Base-by-base conservation (phyloP, 2,329 filamentous ascomycete species). In the Intubia oerlemansii region DNA sequence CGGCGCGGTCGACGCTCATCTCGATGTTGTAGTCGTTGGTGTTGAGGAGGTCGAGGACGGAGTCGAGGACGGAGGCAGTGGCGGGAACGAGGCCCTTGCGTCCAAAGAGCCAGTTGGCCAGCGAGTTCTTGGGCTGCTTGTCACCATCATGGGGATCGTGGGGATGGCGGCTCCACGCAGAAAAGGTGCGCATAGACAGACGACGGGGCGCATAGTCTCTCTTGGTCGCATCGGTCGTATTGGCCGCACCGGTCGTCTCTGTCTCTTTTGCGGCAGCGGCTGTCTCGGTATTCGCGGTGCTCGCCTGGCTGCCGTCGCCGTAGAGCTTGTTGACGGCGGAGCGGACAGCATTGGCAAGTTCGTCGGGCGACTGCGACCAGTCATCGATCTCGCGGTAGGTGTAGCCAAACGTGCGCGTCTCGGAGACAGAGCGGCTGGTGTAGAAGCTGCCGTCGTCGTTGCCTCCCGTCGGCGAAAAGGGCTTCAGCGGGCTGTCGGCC, bases 321-420 rank as follows among this genome's bases (percentile, higher is more conserved):
- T 59, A 61, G 4, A 82, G 46, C 1, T 47, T 54, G 32, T 65
- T 56, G 10, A 77, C 60, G 6, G 68, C 61, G 1, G 65, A 59
- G 21, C 66, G 59, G 18, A 80, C 54, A 39, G 74, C 72, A 33
- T 61, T 60, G 18, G 59, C 56, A 25, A 80, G 45, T 38, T 70
- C 55, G 33, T 66, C 56, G 2, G 62, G 50, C 4, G 59, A 59
- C 47, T 68, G 27, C 7, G 53, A 57, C 36, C 66, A 63, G 39
- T 49, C 45, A 32, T 44, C 34, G 17, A 58, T 42, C 33, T 53
- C 50, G 3, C 44, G 45, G 35, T 54, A 54, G 5, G 48, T 52
- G 39, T 57, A 56, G 13, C 53, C 52, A 31, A 56, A 50, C 7
- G 25, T 39, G 14, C 45, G 39, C 24, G 43, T 42, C 5, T 38